Evolutionary conservation across 257 asterid genomes (phyloP), one percentile per base, ranked within the genome.

Genomic region (Handroanthus guayacan): DNA sequence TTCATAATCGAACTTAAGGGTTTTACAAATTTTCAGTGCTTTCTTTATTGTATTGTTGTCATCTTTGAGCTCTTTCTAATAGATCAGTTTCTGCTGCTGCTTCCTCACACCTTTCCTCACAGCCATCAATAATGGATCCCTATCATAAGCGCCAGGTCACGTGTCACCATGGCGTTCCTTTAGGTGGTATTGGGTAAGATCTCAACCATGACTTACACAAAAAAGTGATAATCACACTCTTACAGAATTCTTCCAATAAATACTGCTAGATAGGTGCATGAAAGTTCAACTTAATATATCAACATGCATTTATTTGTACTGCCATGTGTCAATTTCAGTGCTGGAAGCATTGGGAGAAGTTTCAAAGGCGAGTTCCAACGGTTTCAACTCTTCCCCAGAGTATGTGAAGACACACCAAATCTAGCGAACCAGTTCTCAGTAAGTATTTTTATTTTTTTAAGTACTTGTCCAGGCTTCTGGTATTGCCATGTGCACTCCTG

Each of bases 291-390:
- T 25, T 62, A 62, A 12, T 62, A 12, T 62, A 62, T 10, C 18
- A 9, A 25, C 31, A 25, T 25, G 8, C 13, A 10, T 70, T 18
- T 11, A 62, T 18, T 62, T 36, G 14, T 41, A 36, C 10, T 1
- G 39, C 12, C 43, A 48, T 55, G 52, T n/a, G 5, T 7, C 31
- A 1, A n/a, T 76, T 81, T 41, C 92, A 92, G 97, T 69, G 90
- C 89, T 87, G 97, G 97, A 82, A 92, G 97, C 87, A 92, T 92
- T 12, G 97, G 97, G 50, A 90, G 96, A 86, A 92, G 93, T 81
- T 85, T 76, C 81, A 92, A 80, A 84, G 97, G 97, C 9, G 97
- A 92, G 85, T 92, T 92, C 82, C 87, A 88, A 80, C 92, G 97
- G 18, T 92, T 94, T 89, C 96, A 89, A 81, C 74, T 92, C 78